phyloP scores from a whole-genome alignment of 2,329 filamentous ascomycete genomes.

The Pseudofabraea citricarpa region DNA sequence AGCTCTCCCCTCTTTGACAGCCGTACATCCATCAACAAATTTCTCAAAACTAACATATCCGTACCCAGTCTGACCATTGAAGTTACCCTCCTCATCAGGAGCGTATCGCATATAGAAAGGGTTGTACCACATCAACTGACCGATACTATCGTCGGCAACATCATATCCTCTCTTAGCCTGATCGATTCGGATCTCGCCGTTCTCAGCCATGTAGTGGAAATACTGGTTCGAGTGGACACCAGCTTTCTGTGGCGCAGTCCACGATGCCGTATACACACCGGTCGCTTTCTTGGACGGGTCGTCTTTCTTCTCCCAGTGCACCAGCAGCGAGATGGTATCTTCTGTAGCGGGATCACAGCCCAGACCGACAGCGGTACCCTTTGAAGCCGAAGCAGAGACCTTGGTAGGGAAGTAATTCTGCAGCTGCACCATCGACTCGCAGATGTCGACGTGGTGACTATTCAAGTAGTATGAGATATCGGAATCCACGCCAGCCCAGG shows the following conservation, averaged over 20 bases:
- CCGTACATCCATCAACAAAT: conserved; percentile 82
- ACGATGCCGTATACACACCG: conserved; percentile 88
- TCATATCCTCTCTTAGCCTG: conserved; percentile 95
- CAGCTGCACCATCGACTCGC: conserved; percentile 80
- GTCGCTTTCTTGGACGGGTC: conserved; percentile 70
- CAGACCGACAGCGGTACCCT: conserved; percentile 71
- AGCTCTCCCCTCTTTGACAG: conserved; percentile 64
- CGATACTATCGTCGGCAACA: conserved; percentile 73
- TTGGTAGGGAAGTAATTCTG: conserved; percentile 70
- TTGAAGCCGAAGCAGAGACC: conserved; percentile 73
- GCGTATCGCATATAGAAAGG: conserved; percentile 96
- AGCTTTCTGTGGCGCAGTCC: conserved; percentile 88
- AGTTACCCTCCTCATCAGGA: conserved; percentile 92
- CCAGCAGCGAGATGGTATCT: conserved; percentile 87
- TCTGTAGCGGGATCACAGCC: conserved; percentile 80
- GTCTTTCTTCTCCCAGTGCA: conserved; percentile 76
- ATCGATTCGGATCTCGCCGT: conserved; percentile 83
- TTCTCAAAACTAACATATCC: conserved; percentile 95
- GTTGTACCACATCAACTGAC: conserved; percentile 79
- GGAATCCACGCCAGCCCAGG: conserved; percentile 86
- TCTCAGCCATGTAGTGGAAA: conserved; percentile 86
- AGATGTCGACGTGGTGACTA: conserved; percentile 89
- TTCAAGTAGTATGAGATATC: conserved; percentile 97
- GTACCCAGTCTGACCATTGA: conserved; percentile 85
- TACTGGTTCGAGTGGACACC: conserved; percentile 97